Base-by-base conservation (phyloP, 1,284 basidiomycete genomes). In the Takashimella koratensis region DNA sequence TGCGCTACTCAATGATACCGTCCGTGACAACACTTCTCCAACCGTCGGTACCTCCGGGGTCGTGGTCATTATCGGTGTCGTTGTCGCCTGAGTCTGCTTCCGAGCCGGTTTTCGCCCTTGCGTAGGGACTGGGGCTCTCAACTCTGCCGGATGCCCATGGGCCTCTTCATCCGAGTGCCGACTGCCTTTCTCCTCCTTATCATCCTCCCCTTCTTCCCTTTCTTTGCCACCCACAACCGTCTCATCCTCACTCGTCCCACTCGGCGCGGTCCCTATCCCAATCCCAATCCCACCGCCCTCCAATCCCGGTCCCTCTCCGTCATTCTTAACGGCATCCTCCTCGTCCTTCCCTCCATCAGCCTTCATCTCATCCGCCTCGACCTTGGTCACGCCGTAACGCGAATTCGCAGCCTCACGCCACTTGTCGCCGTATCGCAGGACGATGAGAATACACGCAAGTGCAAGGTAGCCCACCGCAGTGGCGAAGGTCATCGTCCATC, bases 401-500 rank as follows among this genome's bases (percentile, higher is more conserved):
- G 27, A 24, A 22, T 68, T 64, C 2, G 65, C 64, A 2, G 39
- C 49, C 44, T 70, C 62, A 44, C 70, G 65, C 70, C 70, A 73
- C 8, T 39, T 47, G 44, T 69, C 58, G 24, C 70, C 70, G 41
- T 56, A 71, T 22, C 52, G 22, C 24, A 71, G 53, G 13, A 60
- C 54, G 2, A 61, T 4, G 11, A 60, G 46, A n/a, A 66, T 52
- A 4, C 50, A 40, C 1, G 20, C 54, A 0, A 56, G 45, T 2
- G 57, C 58, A 16, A 59, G 3, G 57, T 63, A 67, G n/a, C 52
- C 76, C 5, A 82, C 51, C 3, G 73, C 45, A 0, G 81, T 79
- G 0, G 79, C 71, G 12, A 82, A 62, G 0, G 76, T 77, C 66
- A 83, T 79, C 0, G 84, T 84, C 53, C 73, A 73, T 0, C 79